Evolutionary conservation across 345 rosid genomes (phyloP).

Genomic region (Hibiscus tridactylites): DNA sequence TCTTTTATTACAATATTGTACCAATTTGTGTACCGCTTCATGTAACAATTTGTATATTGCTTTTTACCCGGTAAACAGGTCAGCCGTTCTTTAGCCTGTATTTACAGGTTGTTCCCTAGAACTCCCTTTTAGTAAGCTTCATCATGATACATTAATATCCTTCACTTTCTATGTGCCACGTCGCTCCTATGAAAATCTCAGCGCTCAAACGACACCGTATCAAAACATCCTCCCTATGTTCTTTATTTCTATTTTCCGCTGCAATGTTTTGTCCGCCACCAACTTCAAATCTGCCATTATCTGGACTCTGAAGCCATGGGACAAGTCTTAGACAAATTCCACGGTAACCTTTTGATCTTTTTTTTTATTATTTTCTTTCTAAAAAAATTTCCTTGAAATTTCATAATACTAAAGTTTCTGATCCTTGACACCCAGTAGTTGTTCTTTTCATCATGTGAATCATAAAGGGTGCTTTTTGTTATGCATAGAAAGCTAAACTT

Average conservation of each 20-base stretch:
- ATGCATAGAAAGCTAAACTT: not conserved
- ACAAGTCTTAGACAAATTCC: constrained; percentile 59
- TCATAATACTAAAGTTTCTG: not conserved
- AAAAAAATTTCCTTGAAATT: not conserved
- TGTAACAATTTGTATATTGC: no score
- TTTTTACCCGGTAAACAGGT: no score
- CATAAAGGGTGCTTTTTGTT: not conserved
- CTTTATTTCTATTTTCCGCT: not conserved
- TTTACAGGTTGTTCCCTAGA: no score
- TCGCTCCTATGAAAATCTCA: not conserved
- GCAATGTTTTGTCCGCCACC: not conserved
- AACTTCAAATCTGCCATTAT: not conserved
- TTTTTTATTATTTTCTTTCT: not conserved
- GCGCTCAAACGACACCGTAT: not conserved
- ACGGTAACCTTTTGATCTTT: constrained; percentile 27
- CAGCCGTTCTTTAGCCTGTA: no score
- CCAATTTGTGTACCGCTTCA: no score
- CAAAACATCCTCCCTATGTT: not conserved
- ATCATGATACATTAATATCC: not conserved
- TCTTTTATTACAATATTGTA: no score
- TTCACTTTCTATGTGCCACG: not conserved
- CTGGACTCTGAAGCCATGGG: constrained; percentile 37
- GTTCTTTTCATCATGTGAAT: not conserved
- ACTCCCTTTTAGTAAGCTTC: not conserved
- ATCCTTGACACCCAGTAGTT: not conserved